Conservation (phyloP, 768 basidiomycete genomes). For the Tylopilus subfusipes region DNA sequence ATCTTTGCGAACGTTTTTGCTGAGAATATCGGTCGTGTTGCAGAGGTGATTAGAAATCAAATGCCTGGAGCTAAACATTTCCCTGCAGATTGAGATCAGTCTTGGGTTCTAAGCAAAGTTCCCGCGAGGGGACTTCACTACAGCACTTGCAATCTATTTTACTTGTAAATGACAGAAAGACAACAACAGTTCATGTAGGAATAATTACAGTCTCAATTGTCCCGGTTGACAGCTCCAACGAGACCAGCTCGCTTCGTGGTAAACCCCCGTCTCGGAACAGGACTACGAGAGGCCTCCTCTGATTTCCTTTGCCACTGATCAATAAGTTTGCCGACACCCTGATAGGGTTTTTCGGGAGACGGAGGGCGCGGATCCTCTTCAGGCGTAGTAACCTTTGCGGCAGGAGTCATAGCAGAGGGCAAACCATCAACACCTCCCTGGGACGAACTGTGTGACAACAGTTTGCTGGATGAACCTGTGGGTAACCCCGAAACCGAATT, state of each 20-base stretch:
- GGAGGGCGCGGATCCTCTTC: slow-evolving; percentile 43
- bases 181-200: not conserved
- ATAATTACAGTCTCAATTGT: slow-evolving; percentile 21
- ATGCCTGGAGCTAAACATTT: not conserved
- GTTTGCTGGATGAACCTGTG: slow-evolving; percentile 19
- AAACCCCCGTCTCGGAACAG: slow-evolving; percentile 37
- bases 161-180: slow-evolving; percentile 11
- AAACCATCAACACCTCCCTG: slow-evolving; percentile 27
- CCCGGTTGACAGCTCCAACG: slow-evolving; percentile 20
- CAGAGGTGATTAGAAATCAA: not conserved
- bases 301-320: slow-evolving; percentile 87
- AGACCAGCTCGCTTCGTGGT: slow-evolving; percentile 41
- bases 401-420: slow-evolving; percentile 9
- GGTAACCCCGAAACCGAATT: slow-evolving; percentile 23
- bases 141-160: not conserved
- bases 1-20: slow-evolving; percentile 14
- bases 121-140: not conserved
- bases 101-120: not conserved
- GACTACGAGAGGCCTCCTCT: slow-evolving; percentile 44
- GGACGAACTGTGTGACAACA: slow-evolving; percentile 11
- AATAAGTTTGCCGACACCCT: slow-evolving; percentile 80
- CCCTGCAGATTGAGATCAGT: slow-evolving; percentile 10
- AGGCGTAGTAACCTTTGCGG: slow-evolving; percentile 7
- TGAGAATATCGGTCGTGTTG: slow-evolving; percentile 1
- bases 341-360: slow-evolving; percentile 75